Conservation (phyloP, 202 grass and related monocot genomes). For the Digitaria exilis region DNA sequence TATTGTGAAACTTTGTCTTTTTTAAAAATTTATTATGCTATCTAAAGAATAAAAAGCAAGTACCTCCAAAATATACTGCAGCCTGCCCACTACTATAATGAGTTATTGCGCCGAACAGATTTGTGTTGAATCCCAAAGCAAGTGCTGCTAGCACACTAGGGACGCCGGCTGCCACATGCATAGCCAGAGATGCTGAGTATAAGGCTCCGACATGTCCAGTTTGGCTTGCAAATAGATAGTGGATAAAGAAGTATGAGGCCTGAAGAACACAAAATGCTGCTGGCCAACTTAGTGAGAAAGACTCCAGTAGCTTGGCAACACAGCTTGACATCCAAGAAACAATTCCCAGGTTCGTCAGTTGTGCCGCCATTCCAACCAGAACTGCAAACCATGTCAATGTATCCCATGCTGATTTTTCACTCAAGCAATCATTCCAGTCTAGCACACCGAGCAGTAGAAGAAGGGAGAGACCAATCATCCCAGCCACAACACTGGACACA, state of each 20-base stretch:
- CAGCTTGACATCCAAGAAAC: conserved; percentile 88
- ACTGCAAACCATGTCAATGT: conserved; percentile 91
- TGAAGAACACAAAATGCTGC: conserved; percentile 78
- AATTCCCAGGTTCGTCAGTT: conserved; percentile 85
- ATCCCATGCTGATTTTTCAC: conserved; percentile 96
- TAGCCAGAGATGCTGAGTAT: conserved; percentile 90
- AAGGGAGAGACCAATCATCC: conserved; percentile 89
- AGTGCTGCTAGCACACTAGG: conserved; percentile 76
- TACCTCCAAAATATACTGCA: conserved; percentile 98
- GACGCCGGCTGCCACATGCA: conserved; percentile 85
- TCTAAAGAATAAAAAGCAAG: too few relatives aligned
- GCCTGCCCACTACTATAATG: conserved; percentile 98
- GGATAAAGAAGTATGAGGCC: conserved; percentile 88
- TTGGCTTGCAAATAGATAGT: conserved; percentile 98
- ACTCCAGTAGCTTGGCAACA: conserved; percentile 68
- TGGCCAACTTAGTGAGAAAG: conserved; percentile 92
- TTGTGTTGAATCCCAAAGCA: conserved; percentile 88
- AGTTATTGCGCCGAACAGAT: conserved; percentile 86
- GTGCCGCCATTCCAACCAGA: conserved; percentile 91
- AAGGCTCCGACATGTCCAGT: conserved; percentile 90
- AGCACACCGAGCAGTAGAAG: conserved; percentile 89
- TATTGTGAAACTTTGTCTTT: not conserved
- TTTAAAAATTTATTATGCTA: too few relatives aligned
- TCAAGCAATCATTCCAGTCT: conserved; percentile 92
- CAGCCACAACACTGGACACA: conserved; percentile 84